Base-by-base conservation (phyloP, 177 flowering plant species). In the Vitis hybrid region DNA sequence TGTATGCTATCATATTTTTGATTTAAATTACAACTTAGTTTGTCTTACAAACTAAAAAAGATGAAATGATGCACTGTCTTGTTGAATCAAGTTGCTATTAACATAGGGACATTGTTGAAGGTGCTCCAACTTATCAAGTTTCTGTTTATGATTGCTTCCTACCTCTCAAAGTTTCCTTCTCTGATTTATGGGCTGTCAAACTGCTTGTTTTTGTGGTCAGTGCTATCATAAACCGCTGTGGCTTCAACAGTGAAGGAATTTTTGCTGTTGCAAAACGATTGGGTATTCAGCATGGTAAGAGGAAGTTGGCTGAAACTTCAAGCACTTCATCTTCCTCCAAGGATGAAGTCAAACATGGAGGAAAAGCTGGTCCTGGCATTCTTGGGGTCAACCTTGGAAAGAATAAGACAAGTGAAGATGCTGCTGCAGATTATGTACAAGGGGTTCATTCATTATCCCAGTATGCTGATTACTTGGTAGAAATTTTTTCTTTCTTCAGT, bases 221-320 rank as follows among this genome's bases (percentile, higher is more conserved):
- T 72, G 98, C 95, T 62, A 85, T 93, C 76, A 88, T 96, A 67
- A 92, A 93, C 68, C 83, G 98, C 10, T 93, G 86, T 81, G 98
- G 99, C 62, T 93, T 93, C 79, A 96, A 96, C 70, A 91, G 99
- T 67, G 97, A 96, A 80, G 99, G 99, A 62, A 93, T 96, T 72
- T 88, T 89, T 60, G 93, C 80, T 70, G 97, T 96, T 77, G 97
- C 98, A 45, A 93, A 89, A 76, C 82, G 99, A 56, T 81, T 96
- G 64, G 98, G 98, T 76, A 94, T 94, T n/a, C 99, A 96, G 78
- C 98, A 96, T 85, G 99, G 99, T 56, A 96, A 93, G 78, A 88
- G 98, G 75, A 96, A 90, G 81, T 70, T 96, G 79, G 89, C 75
- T 70, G 93, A 93, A 78, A 88, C 91, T 62, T 85, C 97, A 32